Percentiles rank a stretch among this genome's conserved stretches.
Evolutionary conservation across 352 stramenopile species (phyloP).

Genomic region (Phytophthora quininea): DNA sequence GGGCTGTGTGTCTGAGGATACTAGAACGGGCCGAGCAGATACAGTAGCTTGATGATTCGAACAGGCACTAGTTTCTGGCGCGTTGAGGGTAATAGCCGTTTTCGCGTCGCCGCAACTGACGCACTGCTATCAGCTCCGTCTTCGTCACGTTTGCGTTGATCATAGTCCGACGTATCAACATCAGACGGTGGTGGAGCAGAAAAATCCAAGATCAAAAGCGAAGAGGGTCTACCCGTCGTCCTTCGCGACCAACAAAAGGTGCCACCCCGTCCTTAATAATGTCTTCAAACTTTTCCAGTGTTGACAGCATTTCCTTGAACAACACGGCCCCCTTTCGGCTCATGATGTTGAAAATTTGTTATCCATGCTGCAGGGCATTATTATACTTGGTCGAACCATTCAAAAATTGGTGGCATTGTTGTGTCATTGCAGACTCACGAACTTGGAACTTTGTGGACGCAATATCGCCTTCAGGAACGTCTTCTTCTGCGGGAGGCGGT

Average conservation of each 20-base stretch:
- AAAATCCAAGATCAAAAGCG: slow-evolving; percentile 1
- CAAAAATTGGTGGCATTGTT: not conserved
- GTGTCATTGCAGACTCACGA: not conserved
- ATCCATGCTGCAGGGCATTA: not conserved
- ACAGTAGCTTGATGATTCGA: too few relatives aligned
- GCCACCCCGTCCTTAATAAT: not conserved
- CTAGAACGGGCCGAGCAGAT: too few relatives aligned
- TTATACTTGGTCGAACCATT: not conserved
- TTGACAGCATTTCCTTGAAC: slow-evolving; percentile 2
- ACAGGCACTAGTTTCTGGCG: too few relatives aligned
- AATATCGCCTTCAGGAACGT: not conserved
- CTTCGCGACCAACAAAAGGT: not conserved
- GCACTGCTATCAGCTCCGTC: too few relatives aligned
- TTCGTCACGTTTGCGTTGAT: too few relatives aligned
- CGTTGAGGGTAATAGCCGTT: too few relatives aligned
- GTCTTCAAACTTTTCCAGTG: not conserved
- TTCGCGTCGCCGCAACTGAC: too few relatives aligned
- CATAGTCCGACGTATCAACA: not conserved
- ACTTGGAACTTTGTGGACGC: not conserved
- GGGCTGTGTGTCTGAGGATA: too few relatives aligned
- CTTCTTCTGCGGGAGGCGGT: not conserved
- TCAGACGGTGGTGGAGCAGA: not conserved
- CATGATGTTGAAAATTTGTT: slow-evolving; percentile 1
- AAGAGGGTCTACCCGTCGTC: not conserved
- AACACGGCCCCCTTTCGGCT: slow-evolving; percentile 2